Base-by-base conservation (phyloP, 768 basidiomycete species). In the Leccinum uliginosum region DNA sequence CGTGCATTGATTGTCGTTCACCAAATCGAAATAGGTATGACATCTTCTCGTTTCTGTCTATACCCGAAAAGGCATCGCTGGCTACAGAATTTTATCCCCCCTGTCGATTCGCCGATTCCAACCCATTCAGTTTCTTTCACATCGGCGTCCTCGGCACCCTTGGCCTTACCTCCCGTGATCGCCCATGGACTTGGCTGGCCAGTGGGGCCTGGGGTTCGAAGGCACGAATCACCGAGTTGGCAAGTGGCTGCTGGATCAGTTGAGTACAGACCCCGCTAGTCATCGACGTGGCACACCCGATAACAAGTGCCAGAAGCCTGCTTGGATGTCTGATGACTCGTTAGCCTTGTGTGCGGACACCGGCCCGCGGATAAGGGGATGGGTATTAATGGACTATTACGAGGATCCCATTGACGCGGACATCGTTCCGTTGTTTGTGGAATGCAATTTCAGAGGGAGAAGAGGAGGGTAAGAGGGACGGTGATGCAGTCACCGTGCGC, bases 131-230 rank as follows among this genome's bases (percentile, higher is more conserved):
- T 98, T 45, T 81, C 90, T 1, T 97, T 83, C 73, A 79, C 89
- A 65, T 93, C 92, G 26, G 94, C 91, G 1, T 76, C 89, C 0
- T 84, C 84, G 8, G 80, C 94, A 69, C 93, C 93, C 2, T 75
- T 94, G 14, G 89, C 92, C 1, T 73, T 88, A 21, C 95, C 94
- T 7, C 78, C 87, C 5, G 73, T 79, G 10, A 76, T 96, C 23
- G 91, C 95, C 5, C 82, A 81, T 61, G 94, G 94, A 0, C 84
- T 92, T 64, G 92, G 93, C 14, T 93, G 86, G 85, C 91, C 91
- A 77, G 35, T 75, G 80, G 72, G 86, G 87, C 3, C 65, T 93
- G 7, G 93, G 93, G 5, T 76, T 93, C n/a, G 85, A 91, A 67
- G 94, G 94, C 2, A 85, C 94, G 40, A 98, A 98, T 65, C 77